Evolutionary conservation across 2,329 filamentous ascomycete species (phyloP), one percentile per base, ranked within the genome.

Genomic region (Hypoxylon sp.): DNA sequence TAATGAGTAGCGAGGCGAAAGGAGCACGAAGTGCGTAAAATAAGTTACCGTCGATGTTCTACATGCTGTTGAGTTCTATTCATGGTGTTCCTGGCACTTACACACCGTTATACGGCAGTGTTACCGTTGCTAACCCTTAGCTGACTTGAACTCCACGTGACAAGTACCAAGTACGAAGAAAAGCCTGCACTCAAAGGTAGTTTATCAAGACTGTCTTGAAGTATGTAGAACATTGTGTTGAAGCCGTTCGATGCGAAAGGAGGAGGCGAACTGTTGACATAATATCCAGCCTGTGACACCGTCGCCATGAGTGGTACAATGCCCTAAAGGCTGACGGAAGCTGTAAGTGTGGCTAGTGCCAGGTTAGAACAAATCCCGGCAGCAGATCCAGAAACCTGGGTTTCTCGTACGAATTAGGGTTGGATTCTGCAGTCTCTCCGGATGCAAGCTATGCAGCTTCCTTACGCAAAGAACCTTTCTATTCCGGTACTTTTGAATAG

Each of bases 371-470:
- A 24, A 65, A 70, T 71, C 71, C 71, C 49, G 48, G 68, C 20
- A 67, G 68, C 36, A 66, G 65, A 72, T 72, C 71, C 67, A 65
- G 68, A 53, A 62, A 68, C 61, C 62, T 64, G 70, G 70, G 69
- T 65, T 60, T 49, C 40, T 57, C 30, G 44, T 64, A 32, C 40
- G 49, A 59, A 44, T 61, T 56, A 12, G 44, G 55, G 33, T 65
- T 64, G 55, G 60, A 33, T 54, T 53, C 53, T 44, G 55, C 26
- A 58, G 46, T 36, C 53, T 60, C 26, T 67, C 44, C 46, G 49
- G 36, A 54, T 48, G 36, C 36, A 52, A 57, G 44, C 22, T 30
- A 44, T 60, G 33, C 54, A 53, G 32, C 52, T 62, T n/a, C 53
- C n/a, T 60, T 38, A 24, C 32, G 24, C 36, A 46, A 51, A 51